These are phyloP conservation scores for Gracilaria vermiculophylla DNA, from an alignment of 23 red algal genomes.

Conservation along the genomic window DNA sequence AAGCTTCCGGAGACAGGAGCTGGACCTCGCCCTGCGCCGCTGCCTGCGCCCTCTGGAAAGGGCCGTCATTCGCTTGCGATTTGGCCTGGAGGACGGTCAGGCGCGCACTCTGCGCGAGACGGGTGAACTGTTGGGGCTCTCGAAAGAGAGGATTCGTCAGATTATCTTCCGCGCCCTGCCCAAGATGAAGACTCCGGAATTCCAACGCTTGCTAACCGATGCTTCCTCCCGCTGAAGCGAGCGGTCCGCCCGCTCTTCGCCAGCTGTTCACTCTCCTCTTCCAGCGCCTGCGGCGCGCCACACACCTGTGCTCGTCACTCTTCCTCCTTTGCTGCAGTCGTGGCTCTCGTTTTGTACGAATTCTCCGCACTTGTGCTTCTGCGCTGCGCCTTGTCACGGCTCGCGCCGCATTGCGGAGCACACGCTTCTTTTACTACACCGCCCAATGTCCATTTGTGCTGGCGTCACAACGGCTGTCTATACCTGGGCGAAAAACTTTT, in stretches of 20 bases:
- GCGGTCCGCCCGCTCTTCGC: not conserved
- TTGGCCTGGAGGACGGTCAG: conserved; percentile 94
- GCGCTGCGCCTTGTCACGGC: too few species aligned
- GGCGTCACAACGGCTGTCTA: too few species aligned
- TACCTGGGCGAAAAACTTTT: not conserved
- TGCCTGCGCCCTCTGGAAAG: conserved; percentile 75
- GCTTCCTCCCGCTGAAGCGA: conserved; percentile 33
- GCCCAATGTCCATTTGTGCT: too few species aligned
- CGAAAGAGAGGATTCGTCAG: conserved; percentile 86
- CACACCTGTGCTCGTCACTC: not conserved
- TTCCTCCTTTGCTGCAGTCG: not conserved
- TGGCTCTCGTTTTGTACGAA: too few species aligned
- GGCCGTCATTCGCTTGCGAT: conserved; percentile 82
- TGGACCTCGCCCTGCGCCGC: conserved; percentile 52
- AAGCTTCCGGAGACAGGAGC: conserved; percentile 38
- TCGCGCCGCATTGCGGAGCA: too few species aligned
- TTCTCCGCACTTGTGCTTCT: too few species aligned
- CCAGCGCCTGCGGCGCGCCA: not conserved
- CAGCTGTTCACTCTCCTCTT: not conserved
- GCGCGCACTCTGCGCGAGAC: conserved; percentile 66
- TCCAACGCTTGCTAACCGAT: conserved; percentile 52
- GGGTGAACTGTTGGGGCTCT: conserved; percentile 48
- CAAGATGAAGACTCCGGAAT: conserved; percentile 77
- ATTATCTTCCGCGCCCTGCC: conserved; percentile 63
- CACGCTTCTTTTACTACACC: too few species aligned